These are phyloP conservation scores for Sambucus nigra DNA, from an alignment of 129 eudicot species.

Conservation along the genomic window DNA sequence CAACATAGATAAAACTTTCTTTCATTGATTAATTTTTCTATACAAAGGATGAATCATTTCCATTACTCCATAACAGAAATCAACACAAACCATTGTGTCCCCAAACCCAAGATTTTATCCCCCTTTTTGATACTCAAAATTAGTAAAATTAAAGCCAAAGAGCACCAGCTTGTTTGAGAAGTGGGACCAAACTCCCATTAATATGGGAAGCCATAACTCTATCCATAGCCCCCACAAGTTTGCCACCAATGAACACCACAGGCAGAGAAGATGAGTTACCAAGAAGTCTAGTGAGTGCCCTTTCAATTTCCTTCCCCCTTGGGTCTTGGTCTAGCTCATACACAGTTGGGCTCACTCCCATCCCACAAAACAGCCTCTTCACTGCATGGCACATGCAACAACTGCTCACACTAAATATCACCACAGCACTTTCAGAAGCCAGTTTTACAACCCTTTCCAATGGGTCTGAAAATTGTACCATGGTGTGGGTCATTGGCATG, in stretches of 20 bases:
- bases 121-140: no score
- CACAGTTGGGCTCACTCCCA: constrained; percentile 78
- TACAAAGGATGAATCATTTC: no score
- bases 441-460: constrained; percentile 53
- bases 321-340: constrained; percentile 74
- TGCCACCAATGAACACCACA: constrained; percentile 83
- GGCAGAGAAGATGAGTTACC: constrained; percentile 49
- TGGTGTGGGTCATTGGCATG: constrained; percentile 11
- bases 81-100: no score
- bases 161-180: constrained; percentile 78
- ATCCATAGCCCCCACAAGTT: constrained; percentile 70
- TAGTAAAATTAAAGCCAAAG: constrained; percentile 72
- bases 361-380: constrained; percentile 62
- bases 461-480: constrained; percentile 22
- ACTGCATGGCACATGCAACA: constrained; percentile 89
- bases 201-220: constrained; percentile 86
- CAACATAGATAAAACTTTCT: no score
- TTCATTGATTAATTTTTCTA: no score
- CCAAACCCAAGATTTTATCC: no score
- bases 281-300: constrained; percentile 39
- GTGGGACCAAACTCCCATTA: constrained; percentile 65
- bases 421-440: constrained; percentile 72
- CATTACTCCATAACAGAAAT: no score
- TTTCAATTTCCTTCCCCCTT: constrained; percentile 35
- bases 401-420: constrained; percentile 64